phyloP scores from a whole-genome alignment of 202 grass and related monocot genomes.

The Eragrostis tef region DNA sequence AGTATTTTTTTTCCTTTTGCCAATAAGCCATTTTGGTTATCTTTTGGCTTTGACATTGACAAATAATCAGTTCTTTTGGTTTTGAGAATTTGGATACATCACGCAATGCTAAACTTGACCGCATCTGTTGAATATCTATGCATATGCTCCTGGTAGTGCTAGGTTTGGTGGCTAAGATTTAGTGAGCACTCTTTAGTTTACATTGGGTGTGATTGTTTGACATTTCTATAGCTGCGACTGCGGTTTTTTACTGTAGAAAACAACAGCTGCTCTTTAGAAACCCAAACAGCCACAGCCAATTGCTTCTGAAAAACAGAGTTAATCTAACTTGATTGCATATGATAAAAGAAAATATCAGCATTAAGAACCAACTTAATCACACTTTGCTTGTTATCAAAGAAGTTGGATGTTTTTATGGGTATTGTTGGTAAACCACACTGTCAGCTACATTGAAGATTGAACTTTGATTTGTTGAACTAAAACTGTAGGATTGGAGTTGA shows the following conservation, averaged over 20 bases:
- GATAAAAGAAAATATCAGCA: constrained; percentile 17
- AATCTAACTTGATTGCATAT: constrained; percentile 8
- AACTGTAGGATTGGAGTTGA: background rate
- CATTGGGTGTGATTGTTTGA: no score
- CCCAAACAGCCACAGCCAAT: no score
- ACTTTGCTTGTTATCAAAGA: background rate
- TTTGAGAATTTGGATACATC: background rate
- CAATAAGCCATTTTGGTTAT: constrained; percentile 30
- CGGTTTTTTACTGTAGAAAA: no score
- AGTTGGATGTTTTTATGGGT: no score
- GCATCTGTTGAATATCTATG: background rate
- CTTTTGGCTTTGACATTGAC: background rate
- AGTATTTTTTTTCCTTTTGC: background rate
- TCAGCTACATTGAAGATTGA: constrained; percentile 13
- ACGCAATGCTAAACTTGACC: background rate
- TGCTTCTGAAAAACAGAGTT: background rate
- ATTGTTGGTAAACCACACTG: constrained; percentile 13
- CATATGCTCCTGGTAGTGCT: background rate
- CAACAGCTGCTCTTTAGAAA: no score
- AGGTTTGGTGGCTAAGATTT: constrained; percentile 24
- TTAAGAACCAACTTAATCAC: constrained; percentile 7
- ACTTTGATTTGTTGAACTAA: background rate
- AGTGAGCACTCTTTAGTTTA: background rate
- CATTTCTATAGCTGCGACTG: no score
- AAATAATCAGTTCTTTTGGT: background rate